Evolutionary conservation across 805 yeast genomes (phyloP), one percentile per base, ranked within the genome.

Genomic region (Zygotorulaspora florentina): DNA sequence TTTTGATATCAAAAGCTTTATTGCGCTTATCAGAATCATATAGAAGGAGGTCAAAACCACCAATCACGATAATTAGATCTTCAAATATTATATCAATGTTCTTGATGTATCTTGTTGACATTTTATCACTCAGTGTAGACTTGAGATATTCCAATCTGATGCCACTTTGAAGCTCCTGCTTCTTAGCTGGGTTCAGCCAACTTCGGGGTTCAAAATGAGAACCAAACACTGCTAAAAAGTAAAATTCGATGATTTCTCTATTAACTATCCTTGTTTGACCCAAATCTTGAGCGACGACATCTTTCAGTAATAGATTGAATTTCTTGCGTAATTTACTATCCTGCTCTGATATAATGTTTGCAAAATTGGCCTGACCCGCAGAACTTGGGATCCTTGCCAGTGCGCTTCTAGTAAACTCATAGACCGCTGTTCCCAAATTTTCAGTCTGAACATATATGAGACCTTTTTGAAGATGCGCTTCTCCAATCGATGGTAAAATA

Each of bases 401-500:
- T 16, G 74, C 71, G 2, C 85, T 78, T 52, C 87, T 68, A 39
- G 77, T 66, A 43, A 61, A 56, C 35, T 60, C 55, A 46, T 62
- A 56, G 8, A 50, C 41, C 3, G 62, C 58, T 9, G 43, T 25
- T 1, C 63, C 62, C 18, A 55, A 47, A 40, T 54, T 51, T n/a
- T 58, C 51, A 15, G 64, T 53, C 38, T 56, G 60, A 8, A 61
- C 47, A 45, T 57, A 55, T 3, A 60, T 47, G 44, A 63, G 45
- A 25, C 64, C 62, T 29, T 51, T 51, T 39, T 63, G 66, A 35
- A 60, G 52, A 45, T 55, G 25, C 80, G 83, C 51, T 55, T 83
- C 89, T 43, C 85, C 85, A 46, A 81, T 70, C 0, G 87, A 77
- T 1, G 91, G 90, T 23, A 83, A 61, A 15, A 84, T 64, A 23